Percentiles rank a stretch among this genome's conserved stretches.
Conservation (phyloP, 352 stramenopile genomes). For the Phytophthora citricola region DNA sequence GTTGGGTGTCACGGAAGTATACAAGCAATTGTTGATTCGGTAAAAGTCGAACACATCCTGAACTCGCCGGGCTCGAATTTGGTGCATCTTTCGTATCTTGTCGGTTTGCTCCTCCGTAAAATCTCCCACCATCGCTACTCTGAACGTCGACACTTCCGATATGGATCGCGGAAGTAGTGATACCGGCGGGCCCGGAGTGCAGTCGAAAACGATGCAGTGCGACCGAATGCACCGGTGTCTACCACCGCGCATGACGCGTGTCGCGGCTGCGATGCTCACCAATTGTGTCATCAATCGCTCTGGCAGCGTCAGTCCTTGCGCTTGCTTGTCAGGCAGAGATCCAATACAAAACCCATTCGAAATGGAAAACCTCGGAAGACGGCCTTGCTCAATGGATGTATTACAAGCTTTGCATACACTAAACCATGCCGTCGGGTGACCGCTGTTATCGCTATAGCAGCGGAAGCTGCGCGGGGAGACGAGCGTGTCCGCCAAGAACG, state of each 20-base stretch:
- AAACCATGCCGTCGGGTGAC: background rate
- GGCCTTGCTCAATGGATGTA: no score
- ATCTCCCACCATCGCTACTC: background rate
- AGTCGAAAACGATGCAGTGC: constrained; percentile 4
- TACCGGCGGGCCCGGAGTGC: background rate
- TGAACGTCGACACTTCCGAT: background rate
- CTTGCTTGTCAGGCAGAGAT: background rate
- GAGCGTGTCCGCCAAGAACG: no score
- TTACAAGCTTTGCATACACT: no score
- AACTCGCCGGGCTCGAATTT: no score
- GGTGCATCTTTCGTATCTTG: no score
- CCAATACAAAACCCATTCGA: background rate
- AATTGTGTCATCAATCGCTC: background rate
- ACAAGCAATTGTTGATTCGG: no score
- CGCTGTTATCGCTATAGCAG: background rate
- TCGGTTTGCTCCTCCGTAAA: no score
- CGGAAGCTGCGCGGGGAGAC: background rate
- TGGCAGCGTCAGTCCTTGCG: background rate
- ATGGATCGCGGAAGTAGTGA: background rate
- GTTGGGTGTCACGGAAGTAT: no score
- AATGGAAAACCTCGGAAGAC: background rate
- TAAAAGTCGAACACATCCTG: no score
- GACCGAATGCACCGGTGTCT: constrained; percentile 5
- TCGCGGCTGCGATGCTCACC: background rate
- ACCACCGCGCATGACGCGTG: background rate